Percentiles rank a stretch among this genome's conserved stretches.
These are phyloP conservation scores for Schwanniomyces pseudopolymorphus DNA, from an alignment of 805 yeast species.

Conservation along the genomic window DNA sequence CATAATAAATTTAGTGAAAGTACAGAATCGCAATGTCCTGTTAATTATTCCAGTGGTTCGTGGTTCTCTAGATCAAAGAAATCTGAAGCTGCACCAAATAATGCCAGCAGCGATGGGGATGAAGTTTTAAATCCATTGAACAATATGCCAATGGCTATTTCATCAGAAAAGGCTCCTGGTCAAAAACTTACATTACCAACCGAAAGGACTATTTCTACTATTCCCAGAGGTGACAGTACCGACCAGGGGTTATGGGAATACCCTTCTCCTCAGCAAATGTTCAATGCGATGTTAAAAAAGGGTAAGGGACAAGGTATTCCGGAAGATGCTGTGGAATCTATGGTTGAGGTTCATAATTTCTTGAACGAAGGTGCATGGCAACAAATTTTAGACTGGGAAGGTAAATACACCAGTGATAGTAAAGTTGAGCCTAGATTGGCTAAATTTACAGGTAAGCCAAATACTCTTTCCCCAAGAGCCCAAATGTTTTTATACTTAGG, in stretches of 20 bases:
- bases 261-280: slow-evolving; percentile 99
- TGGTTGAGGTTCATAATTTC: slow-evolving; percentile 97
- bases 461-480: slow-evolving; percentile 85
- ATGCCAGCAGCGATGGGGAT: slow-evolving; percentile 17
- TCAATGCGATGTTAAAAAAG: slow-evolving; percentile 93
- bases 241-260: slow-evolving; percentile 91
- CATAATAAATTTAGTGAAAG: slow-evolving; percentile 17
- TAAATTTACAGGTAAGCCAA: slow-evolving; percentile 90
- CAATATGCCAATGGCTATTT: slow-evolving; percentile 79
- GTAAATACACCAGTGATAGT: slow-evolving; percentile 56
- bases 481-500: slow-evolving; percentile 63
- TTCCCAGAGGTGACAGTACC: slow-evolving; percentile 74
- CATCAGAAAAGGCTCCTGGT: slow-evolving; percentile 70
- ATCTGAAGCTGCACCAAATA: slow-evolving; percentile 15
- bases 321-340: slow-evolving; percentile 92
- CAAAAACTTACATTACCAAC: slow-evolving; percentile 80
- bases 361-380: slow-evolving; percentile 97
- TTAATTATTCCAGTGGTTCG: slow-evolving; percentile 24
- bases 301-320: slow-evolving; percentile 87
- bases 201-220: slow-evolving; percentile 77
- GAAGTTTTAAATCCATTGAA: slow-evolving; percentile 72
- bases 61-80: slow-evolving; percentile 17
- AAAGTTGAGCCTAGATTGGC: slow-evolving; percentile 70
- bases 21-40: slow-evolving; percentile 26
- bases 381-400: slow-evolving; percentile 91